Evolutionary conservation across 176 grass and related monocot species (phyloP).

Genomic region (Leersia perrieri): DNA sequence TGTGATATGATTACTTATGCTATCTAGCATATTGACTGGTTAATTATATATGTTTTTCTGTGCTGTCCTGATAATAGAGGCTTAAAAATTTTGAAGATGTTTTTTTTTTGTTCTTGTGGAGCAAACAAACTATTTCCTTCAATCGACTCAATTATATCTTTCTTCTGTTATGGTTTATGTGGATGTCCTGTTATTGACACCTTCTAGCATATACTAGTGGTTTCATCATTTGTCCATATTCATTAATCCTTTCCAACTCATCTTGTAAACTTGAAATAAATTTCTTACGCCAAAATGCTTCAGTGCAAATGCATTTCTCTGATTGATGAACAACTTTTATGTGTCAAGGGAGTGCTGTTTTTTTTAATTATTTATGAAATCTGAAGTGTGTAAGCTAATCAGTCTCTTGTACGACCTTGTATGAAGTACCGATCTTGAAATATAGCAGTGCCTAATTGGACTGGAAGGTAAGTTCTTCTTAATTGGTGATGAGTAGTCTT

Average conservation of each 20-base stretch:
- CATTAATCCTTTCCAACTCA: not conserved
- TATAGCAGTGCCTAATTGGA: slow-evolving; percentile 48
- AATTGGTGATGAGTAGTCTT: slow-evolving; percentile 10
- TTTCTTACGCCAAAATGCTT: not conserved
- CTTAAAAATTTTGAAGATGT: not conserved
- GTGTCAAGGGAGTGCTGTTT: not conserved
- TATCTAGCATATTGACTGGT: not conserved
- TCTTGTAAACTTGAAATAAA: not conserved
- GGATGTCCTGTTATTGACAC: not conserved
- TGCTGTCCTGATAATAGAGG: not conserved
- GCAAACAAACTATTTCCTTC: slow-evolving; percentile 8
- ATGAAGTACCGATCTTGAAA: slow-evolving; percentile 49
- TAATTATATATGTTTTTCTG: not conserved
- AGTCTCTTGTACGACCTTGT: slow-evolving; percentile 38
- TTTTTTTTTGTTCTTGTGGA: not conserved
- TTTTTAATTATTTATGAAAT: not conserved
- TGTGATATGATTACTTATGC: not conserved
- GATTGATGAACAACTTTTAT: not conserved
- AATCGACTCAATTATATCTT: not conserved
- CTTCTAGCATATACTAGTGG: not conserved
- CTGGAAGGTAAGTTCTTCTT: slow-evolving; percentile 54
- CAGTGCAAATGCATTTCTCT: not conserved
- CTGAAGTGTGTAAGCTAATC: slow-evolving; percentile 44
- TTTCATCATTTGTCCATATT: not conserved
- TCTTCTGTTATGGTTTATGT: not conserved